Conservation (phyloP, 139 green algal genomes). For the Picochlorum sp. region DNA sequence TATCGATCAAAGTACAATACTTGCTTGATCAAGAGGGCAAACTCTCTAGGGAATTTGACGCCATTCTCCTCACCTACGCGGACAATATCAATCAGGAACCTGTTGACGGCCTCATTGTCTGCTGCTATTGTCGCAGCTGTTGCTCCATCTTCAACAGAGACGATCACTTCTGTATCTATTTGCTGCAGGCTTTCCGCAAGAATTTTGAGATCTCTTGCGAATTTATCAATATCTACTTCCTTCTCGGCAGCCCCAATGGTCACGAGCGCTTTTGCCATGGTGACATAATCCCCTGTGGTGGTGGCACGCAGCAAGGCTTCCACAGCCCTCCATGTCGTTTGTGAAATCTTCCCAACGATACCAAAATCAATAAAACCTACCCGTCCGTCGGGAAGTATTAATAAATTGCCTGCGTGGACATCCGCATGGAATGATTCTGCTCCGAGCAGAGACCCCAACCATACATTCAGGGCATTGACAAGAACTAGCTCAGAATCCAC, state of each 20-base stretch:
- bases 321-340: conserved; percentile 55
- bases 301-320: conserved; percentile 65
- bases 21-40: conserved; percentile 95
- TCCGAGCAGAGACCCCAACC: conserved; percentile 74
- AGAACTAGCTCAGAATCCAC: conserved; percentile 42
- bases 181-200: conserved; percentile 51
- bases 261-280: conserved; percentile 64
- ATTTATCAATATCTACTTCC: conserved; percentile 52
- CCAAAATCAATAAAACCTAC: conserved; percentile 91
- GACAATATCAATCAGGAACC: conserved; percentile 73
- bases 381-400: conserved; percentile 65
- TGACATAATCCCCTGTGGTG: conserved; percentile 54
- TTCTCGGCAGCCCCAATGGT: conserved; percentile 43
- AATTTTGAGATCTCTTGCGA: conserved; percentile 58
- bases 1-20: conserved; percentile 94
- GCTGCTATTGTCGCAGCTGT: conserved; percentile 55
- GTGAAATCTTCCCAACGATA: conserved; percentile 80
- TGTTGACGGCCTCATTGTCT: conserved; percentile 74
- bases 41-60: conserved; percentile 87
- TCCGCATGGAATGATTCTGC: conserved; percentile 95
- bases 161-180: conserved; percentile 27
- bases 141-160: conserved; percentile 5
- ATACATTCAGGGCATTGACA: conserved; percentile 91
- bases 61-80: conserved; percentile 80
- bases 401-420: conserved; percentile 90